Conservation (phyloP, 2,329 filamentous ascomycete genomes). For the Nemania serpens region DNA sequence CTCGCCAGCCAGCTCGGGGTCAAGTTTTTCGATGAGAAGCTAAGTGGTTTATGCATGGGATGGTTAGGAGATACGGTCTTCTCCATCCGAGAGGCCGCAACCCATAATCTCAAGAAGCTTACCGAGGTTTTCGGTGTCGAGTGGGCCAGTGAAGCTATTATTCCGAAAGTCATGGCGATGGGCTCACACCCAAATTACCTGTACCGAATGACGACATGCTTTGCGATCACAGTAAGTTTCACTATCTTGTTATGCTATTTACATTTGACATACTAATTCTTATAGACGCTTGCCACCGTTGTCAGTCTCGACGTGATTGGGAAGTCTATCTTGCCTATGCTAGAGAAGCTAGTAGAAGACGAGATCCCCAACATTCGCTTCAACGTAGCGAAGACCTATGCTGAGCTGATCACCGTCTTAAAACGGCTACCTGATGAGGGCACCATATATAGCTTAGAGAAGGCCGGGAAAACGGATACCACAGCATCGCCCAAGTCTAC, state of each 20-base stretch:
- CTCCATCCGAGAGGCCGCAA: constrained; percentile 96
- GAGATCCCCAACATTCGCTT: constrained; percentile 99
- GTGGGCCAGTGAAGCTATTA: constrained; percentile 96
- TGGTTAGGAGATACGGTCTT: constrained; percentile 99
- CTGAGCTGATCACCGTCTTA: constrained; percentile 85
- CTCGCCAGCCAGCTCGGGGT: constrained; percentile 95
- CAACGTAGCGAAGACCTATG: constrained; percentile 98
- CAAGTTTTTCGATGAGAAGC: constrained; percentile 97
- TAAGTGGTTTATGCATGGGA: constrained; percentile 94
- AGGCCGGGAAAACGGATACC: constrained; percentile 64
- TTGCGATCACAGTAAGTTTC: constrained; percentile 87
- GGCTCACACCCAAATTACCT: constrained; percentile 98
- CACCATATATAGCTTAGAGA: constrained; percentile 83
- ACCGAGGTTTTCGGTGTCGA: constrained; percentile 98
- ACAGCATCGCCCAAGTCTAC: constrained; percentile 72
- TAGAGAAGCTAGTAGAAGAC: constrained; percentile 90
- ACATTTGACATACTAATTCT: constrained; percentile 16
- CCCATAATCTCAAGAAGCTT: constrained; percentile 96
- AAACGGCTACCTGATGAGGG: constrained; percentile 88
- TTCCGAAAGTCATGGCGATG: constrained; percentile 98
- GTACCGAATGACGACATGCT: constrained; percentile 99
- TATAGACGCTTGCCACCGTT: constrained; percentile 87
- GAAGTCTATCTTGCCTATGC: constrained; percentile 91
- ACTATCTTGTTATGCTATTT: background rate
- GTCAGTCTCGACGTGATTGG: constrained; percentile 93